Conservation (phyloP, 495 filamentous ascomycete genomes). For the Hyaloscypha finlandica region DNA sequence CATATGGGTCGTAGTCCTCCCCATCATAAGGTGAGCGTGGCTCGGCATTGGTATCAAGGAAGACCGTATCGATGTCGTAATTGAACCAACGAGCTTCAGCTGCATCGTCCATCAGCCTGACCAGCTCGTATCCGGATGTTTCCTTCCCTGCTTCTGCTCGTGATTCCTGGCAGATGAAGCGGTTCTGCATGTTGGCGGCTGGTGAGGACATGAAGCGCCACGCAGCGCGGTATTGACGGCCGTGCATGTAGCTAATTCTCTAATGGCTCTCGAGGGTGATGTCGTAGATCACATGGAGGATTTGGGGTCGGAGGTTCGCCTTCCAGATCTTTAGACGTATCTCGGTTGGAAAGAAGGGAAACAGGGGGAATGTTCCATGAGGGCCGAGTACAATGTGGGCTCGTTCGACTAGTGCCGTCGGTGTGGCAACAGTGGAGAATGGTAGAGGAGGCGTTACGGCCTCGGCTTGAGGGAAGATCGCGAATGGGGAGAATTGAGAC, state of each 20-base stretch:
- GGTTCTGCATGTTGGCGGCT: background rate
- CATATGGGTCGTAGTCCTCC: background rate
- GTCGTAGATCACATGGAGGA: background rate
- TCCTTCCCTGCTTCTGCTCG: background rate
- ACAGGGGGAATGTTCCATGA: background rate
- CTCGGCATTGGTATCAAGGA: background rate
- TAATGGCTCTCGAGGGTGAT: background rate
- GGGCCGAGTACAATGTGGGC: background rate
- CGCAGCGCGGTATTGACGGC: background rate
- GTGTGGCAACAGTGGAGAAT: background rate
- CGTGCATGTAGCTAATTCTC: background rate
- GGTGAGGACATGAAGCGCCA: background rate
- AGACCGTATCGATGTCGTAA: background rate
- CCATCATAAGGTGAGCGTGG: background rate
- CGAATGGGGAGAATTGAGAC: too few relatives aligned
- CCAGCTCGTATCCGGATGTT: background rate
- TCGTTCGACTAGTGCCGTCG: background rate
- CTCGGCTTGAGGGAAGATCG: too few relatives aligned
- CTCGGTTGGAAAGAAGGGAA: background rate
- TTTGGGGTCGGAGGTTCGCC: background rate
- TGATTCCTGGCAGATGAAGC: background rate
- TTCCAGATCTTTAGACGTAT: slow-evolving; percentile 4
- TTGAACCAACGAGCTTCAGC: background rate
- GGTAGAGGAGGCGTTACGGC: background rate
- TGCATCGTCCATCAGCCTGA: background rate